Percentiles rank a stretch among this genome's conserved stretches.
Evolutionary conservation across 2,329 filamentous ascomycete species (phyloP).

Genomic region (Fonsecaea erecta): DNA sequence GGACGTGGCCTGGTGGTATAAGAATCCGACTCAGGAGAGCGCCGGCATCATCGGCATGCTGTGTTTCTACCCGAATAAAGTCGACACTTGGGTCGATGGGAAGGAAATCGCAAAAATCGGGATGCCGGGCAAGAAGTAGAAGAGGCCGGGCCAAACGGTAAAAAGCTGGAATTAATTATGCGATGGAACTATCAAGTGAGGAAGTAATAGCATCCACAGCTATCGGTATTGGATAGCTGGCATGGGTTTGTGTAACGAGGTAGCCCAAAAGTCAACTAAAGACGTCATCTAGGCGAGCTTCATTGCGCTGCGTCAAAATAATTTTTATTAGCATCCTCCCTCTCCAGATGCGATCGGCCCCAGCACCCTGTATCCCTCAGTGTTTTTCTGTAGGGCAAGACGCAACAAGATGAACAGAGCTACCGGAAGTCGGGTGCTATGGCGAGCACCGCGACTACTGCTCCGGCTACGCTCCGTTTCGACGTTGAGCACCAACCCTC

Average conservation of each 20-base stretch:
- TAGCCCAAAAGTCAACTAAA: neutral
- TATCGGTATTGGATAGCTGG: too few species aligned
- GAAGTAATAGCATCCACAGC: too few species aligned
- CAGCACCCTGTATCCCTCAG: neutral
- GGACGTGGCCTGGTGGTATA: slow-evolving; percentile 39
- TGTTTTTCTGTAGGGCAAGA: neutral
- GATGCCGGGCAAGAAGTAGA: slow-evolving; percentile 5
- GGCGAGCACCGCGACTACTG: slow-evolving; percentile 11
- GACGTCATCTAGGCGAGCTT: slow-evolving; percentile 1
- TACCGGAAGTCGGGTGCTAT: slow-evolving; percentile 10
- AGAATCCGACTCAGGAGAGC: slow-evolving; percentile 34
- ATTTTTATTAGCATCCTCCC: neutral
- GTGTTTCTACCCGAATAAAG: slow-evolving; percentile 39
- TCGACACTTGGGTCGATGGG: slow-evolving; percentile 36
- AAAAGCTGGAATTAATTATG: too few species aligned
- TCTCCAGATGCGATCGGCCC: neutral
- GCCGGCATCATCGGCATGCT: slow-evolving; percentile 32
- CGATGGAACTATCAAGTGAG: too few species aligned
- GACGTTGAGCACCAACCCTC: slow-evolving; percentile 31
- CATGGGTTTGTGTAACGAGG: too few species aligned
- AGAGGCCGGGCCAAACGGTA: neutral
- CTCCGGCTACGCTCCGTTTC: slow-evolving; percentile 26
- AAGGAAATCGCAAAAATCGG: slow-evolving; percentile 32
- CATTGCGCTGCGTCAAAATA: neutral
- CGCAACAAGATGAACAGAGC: slow-evolving; percentile 13